phyloP scores from a whole-genome alignment of 352 stramenopile genomes.

The Globisporangium parvum region DNA sequence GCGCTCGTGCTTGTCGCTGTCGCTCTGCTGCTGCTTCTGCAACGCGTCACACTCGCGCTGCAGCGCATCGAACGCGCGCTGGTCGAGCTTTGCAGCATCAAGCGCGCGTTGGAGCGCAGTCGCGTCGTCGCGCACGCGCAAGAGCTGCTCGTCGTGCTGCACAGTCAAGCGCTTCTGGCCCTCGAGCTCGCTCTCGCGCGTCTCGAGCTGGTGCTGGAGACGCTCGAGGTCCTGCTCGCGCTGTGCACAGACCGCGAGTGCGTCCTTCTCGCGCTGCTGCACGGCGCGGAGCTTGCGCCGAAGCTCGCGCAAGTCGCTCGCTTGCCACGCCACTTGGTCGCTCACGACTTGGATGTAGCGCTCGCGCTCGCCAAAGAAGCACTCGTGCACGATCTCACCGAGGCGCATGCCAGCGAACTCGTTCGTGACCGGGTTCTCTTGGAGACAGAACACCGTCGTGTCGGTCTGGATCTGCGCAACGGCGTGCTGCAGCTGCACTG shows the following conservation, averaged over 20 bases:
- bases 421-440: constrained; percentile 56
- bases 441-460: constrained; percentile 49
- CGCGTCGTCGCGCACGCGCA: constrained; percentile 26
- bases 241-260: constrained; percentile 37
- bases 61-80: constrained; percentile 28
- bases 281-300: constrained; percentile 38
- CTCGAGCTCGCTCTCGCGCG: constrained; percentile 33
- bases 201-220: constrained; percentile 36
- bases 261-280: constrained; percentile 29
- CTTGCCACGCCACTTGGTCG: constrained; percentile 68
- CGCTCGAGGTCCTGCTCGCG: constrained; percentile 33
- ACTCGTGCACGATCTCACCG: constrained; percentile 61
- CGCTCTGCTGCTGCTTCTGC: constrained; percentile 22
- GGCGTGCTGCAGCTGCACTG: constrained; percentile 38
- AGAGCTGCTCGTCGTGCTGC: constrained; percentile 18
- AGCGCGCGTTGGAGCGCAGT: constrained; percentile 30
- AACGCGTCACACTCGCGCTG: constrained; percentile 34
- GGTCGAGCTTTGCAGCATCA: constrained; percentile 19
- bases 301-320: constrained; percentile 47
- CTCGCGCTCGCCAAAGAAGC: constrained; percentile 61
- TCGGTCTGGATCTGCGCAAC: constrained; percentile 54
- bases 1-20: constrained; percentile 18
- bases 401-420: constrained; percentile 58
- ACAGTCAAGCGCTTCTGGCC: constrained; percentile 29
- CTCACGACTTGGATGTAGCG: constrained; percentile 67